phyloP scores from a whole-genome alignment of 2,329 filamentous ascomycete species.

The Penicillium fuscoglaucum region DNA sequence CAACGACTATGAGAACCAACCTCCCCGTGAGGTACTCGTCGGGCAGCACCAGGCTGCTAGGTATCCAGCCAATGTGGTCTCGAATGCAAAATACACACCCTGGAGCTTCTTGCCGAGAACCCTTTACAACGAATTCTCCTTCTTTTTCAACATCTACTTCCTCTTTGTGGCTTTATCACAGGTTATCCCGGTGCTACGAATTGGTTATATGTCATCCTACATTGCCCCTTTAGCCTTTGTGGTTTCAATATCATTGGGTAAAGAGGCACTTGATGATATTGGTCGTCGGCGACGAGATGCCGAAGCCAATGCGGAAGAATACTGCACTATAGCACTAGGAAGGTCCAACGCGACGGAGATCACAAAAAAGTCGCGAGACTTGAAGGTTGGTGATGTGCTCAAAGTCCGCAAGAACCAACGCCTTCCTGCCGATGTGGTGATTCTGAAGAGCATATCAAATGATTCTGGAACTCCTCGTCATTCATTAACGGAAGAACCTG shows the following conservation, averaged over 20 bases:
- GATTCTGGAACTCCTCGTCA: constrained; percentile 36
- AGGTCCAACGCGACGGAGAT: constrained; percentile 61
- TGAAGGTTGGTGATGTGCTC: constrained; percentile 93
- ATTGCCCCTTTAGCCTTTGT: constrained; percentile 91
- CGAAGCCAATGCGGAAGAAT: constrained; percentile 91
- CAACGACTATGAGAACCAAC: constrained; percentile 46
- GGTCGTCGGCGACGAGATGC: constrained; percentile 80
- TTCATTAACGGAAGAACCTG: constrained; percentile 21
- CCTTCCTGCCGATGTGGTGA: constrained; percentile 90
- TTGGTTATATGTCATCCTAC: constrained; percentile 94
- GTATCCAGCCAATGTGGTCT: constrained; percentile 88
- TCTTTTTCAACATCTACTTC: constrained; percentile 99
- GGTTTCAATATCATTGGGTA: constrained; percentile 85
- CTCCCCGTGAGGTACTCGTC: constrained; percentile 73
- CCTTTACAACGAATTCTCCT: constrained; percentile 97
- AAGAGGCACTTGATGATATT: constrained; percentile 94
- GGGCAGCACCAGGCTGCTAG: constrained; percentile 70
- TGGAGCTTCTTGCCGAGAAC: constrained; percentile 93
- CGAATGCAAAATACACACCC: constrained; percentile 96
- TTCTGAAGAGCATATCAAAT: constrained; percentile 78
- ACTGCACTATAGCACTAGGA: constrained; percentile 73
- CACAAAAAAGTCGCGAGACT: constrained; percentile 77
- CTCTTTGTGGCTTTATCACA: constrained; percentile 92
- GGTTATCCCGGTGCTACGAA: constrained; percentile 81
- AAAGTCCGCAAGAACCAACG: constrained; percentile 90